A percentile compares a stretch with the other conserved stretches of the same genome.
phyloP scores from a whole-genome alignment of 345 rosid species.

The Cardamine occulta region DNA sequence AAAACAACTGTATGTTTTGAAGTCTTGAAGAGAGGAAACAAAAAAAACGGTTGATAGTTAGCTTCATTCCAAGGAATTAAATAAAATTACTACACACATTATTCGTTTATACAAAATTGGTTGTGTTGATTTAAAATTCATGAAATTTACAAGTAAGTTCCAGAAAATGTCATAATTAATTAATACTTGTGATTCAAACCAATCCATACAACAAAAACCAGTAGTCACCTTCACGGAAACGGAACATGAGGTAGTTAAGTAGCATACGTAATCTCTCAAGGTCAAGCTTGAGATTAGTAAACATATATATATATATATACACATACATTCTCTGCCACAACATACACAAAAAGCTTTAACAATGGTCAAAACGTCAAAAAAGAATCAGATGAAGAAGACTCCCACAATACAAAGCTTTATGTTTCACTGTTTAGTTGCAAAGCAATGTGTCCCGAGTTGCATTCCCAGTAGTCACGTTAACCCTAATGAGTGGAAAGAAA shows the following conservation, averaged over 20 bases:
- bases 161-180: neutral
- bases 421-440: constrained; percentile 56
- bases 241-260: constrained; percentile 8
- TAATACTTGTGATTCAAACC: constrained; percentile 5
- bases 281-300: constrained; percentile 16
- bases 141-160: neutral
- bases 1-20: neutral
- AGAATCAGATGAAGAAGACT: constrained; percentile 21
- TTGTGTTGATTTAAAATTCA: neutral
- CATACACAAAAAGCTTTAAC: constrained; percentile 7
- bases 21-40: neutral
- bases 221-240: neutral
- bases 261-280: constrained; percentile 16
- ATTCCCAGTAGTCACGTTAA: constrained; percentile 77
- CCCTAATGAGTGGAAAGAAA: constrained; percentile 47
- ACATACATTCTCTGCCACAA: constrained; percentile 5
- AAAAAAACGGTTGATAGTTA: neutral
- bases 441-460: constrained; percentile 81
- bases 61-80: neutral
- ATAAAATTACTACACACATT: neutral
- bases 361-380: constrained; percentile 18
- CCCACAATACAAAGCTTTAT: constrained; percentile 10
- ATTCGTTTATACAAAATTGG: neutral
- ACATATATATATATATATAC: neutral
- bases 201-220: neutral